Base-by-base conservation (phyloP, 2,329 filamentous ascomycete genomes). In the Gaeumannomyces tritici region DNA sequence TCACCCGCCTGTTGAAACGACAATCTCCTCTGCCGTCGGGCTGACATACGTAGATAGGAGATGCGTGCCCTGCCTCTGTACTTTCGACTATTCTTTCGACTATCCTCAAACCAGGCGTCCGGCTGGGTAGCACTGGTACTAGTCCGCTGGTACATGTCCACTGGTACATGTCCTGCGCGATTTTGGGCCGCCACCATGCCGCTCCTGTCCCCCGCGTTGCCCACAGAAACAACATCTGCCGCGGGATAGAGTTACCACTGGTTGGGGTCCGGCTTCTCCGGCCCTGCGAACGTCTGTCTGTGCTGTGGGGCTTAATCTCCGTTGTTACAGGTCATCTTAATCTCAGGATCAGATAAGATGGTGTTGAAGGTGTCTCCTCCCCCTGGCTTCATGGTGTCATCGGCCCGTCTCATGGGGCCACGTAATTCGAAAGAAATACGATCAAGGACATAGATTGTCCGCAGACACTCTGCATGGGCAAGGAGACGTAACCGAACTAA, bases 261-360 rank as follows among this genome's bases (percentile, higher is more conserved):
- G 35, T 42, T 51, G 18, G 21, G 42, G 42, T 2, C 42, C 8
- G 42, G 42, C 6, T 47, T 9, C 42, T 15, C 42, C 42, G 18
- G 42, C 42, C 42, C 42, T 47, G 42, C 42, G 1, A 33, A 11
- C 9, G 21, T 3, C 3, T 21, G 21, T 24, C 42, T 11, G 8
- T 51, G 18, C 4, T n/a, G 42, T 51, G 42, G 42, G 42, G 18
- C n/a, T 21, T 21, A 51, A 51, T 51, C 42, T 51, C 42, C 21
- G 42, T 9, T 9, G 42, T 24, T n/a, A 21, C 42, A 51, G 42
- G 3, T n/a, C 21, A 60, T 27, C 9, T 28, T 64, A 60, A 61
- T 62, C 61, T 58, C 58, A 59, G 60, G 42, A 64, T 64, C 63
- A 58, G 63, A 64, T 64, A 62, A 64, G 61, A 61, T 58, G 24